Conservation (phyloP, 164 flowering plant genomes). For the Santalum album region DNA sequence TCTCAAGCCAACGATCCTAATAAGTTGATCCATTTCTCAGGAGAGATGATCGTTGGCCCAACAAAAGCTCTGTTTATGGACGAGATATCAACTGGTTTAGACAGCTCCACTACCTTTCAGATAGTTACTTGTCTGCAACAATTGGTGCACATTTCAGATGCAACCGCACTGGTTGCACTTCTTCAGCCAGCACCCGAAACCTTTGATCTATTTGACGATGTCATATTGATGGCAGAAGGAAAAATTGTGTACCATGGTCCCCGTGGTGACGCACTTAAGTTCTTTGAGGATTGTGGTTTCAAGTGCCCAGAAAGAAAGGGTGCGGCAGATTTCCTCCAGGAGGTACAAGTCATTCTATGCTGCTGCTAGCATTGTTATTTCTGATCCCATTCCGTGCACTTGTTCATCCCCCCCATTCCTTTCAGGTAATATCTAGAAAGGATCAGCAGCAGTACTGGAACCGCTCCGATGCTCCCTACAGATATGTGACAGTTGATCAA, state of each 20-base stretch:
- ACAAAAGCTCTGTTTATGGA: constrained; percentile 64
- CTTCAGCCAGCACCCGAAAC: constrained; percentile 76
- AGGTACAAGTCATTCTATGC: constrained; percentile 20
- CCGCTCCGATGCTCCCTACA: constrained; percentile 28
- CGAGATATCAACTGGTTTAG: constrained; percentile 71
- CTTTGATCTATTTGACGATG: constrained; percentile 67
- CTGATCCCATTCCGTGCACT: too few relatives aligned
- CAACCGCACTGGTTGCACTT: constrained; percentile 47
- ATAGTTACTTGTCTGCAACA: constrained; percentile 49
- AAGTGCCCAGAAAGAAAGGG: constrained; percentile 67
- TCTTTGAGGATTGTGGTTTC: constrained; percentile 54
- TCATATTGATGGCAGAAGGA: constrained; percentile 64
- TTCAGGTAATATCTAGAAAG: constrained; percentile 50
- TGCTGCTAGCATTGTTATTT: too few relatives aligned
- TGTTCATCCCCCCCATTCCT: background rate
- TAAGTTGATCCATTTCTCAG: constrained; percentile 18
- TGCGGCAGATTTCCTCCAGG: constrained; percentile 61
- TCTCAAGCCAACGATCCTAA: background rate
- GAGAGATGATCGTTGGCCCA: constrained; percentile 74
- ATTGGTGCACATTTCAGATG: constrained; percentile 51
- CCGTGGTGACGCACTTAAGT: constrained; percentile 23
- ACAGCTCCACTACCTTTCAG: constrained; percentile 71
- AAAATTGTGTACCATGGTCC: constrained; percentile 67
- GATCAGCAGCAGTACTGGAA: constrained; percentile 61
- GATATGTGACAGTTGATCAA: constrained; percentile 32